Percentiles rank a stretch among this genome's conserved stretches.
phyloP scores from a whole-genome alignment of 352 stramenopile genomes.

The Phytophthora podocarpi region DNA sequence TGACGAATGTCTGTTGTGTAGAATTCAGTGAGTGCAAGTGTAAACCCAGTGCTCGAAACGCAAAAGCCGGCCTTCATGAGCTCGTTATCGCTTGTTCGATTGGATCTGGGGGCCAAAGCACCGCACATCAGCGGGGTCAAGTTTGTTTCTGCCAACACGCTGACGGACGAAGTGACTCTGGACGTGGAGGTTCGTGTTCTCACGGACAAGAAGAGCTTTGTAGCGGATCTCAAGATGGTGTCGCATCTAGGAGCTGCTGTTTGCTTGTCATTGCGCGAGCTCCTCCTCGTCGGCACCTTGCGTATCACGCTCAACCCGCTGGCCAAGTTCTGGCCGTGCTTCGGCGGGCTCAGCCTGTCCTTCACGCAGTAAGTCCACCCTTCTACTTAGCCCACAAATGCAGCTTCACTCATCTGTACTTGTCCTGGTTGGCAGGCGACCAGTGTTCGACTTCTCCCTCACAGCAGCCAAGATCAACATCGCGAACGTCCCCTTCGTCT shows the following conservation, averaged over 20 bases:
- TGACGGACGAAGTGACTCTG: slow-evolving; percentile 70
- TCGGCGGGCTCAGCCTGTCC: slow-evolving; percentile 67
- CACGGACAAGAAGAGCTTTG: slow-evolving; percentile 64
- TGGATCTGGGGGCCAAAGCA: slow-evolving; percentile 61
- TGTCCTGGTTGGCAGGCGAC: slow-evolving; percentile 42
- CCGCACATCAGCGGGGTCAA: slow-evolving; percentile 77
- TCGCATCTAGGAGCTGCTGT: slow-evolving; percentile 64
- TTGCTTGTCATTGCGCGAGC: slow-evolving; percentile 61
- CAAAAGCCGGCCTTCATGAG: slow-evolving; percentile 72
- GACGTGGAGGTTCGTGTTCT: slow-evolving; percentile 72
- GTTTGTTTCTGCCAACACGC: slow-evolving; percentile 59
- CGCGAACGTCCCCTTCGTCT: slow-evolving; percentile 80
- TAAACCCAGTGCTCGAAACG: slow-evolving; percentile 70
- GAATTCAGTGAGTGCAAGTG: slow-evolving; percentile 63
- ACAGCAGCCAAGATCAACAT: slow-evolving; percentile 87
- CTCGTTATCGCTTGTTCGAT: slow-evolving; percentile 56
- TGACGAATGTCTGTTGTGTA: slow-evolving; percentile 20
- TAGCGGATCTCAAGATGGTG: slow-evolving; percentile 70
- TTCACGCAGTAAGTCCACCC: slow-evolving; percentile 62
- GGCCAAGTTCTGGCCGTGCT: slow-evolving; percentile 71
- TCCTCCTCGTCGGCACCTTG: slow-evolving; percentile 73
- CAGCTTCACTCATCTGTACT: neutral
- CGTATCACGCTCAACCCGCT: slow-evolving; percentile 78
- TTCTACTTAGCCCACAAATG: neutral
- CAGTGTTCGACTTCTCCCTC: slow-evolving; percentile 77